A percentile compares a stretch with the other conserved stretches of the same genome.
phyloP scores from a whole-genome alignment of 108 stramenopile species.

The Cylindrotheca closterium region DNA sequence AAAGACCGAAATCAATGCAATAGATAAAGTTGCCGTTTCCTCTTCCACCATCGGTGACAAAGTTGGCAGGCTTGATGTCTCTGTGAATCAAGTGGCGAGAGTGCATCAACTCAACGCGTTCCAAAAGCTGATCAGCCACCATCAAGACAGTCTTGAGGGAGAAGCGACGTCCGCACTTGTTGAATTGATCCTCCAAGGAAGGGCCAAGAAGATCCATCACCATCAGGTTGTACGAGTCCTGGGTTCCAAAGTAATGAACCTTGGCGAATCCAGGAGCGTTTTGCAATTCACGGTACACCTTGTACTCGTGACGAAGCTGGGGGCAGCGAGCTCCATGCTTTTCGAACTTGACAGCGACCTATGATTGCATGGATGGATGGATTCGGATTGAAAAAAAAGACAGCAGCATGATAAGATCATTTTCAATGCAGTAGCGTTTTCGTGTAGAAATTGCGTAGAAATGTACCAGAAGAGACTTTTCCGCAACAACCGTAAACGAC shows the following conservation, averaged over 20 bases:
- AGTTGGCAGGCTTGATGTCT: slow-evolving; percentile 98
- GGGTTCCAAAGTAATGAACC: slow-evolving; percentile 97
- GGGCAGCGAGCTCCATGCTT: slow-evolving; percentile 91
- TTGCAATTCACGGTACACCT: slow-evolving; percentile 99
- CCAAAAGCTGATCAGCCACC: slow-evolving; percentile 98
- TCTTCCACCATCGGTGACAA: slow-evolving; percentile 87
- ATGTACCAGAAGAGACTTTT: background rate
- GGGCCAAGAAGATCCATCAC: slow-evolving; percentile 99
- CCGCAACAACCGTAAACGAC: background rate
- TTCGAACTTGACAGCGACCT: slow-evolving; percentile 94
- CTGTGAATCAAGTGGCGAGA: slow-evolving; percentile 95
- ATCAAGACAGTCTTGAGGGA: slow-evolving; percentile 95
- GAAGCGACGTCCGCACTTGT: slow-evolving; percentile 95
- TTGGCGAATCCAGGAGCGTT: slow-evolving; percentile 94
- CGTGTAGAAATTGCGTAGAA: background rate
- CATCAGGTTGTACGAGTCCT: slow-evolving; percentile 98
- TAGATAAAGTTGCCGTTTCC: slow-evolving; percentile 90
- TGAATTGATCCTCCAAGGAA: slow-evolving; percentile 97
- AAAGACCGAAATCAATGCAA: slow-evolving; percentile 98
- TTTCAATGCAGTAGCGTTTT: too few relatives aligned
- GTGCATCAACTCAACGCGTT: slow-evolving; percentile 97
- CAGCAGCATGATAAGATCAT: too few relatives aligned
- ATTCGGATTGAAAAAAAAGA: background rate
- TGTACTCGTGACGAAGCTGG: slow-evolving; percentile 99
- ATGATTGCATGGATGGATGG: background rate